A percentile compares a stretch with the other conserved stretches of the same genome.
These are phyloP conservation scores for Apostasia shenzhenica DNA, from an alignment of 106 monocot genomes.

Conservation along the genomic window DNA sequence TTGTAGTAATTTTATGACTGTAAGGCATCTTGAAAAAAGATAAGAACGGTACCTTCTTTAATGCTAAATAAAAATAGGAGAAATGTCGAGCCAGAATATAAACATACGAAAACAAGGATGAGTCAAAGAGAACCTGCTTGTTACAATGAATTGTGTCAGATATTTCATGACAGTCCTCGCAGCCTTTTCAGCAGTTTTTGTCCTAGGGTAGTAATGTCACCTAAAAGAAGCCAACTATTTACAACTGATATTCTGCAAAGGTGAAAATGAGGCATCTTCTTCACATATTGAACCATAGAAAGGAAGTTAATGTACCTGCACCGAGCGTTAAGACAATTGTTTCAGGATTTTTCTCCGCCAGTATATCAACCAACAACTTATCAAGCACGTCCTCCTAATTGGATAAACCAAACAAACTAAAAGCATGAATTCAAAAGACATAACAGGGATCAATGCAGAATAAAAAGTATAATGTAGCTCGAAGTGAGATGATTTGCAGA, in stretches of 20 bases:
- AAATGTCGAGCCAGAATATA: background rate
- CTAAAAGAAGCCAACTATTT: background rate
- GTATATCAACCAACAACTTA: constrained; percentile 11
- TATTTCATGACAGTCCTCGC: constrained; percentile 11
- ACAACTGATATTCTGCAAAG: background rate
- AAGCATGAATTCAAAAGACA: background rate
- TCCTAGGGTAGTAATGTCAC: constrained; percentile 27
- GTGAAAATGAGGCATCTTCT: background rate
- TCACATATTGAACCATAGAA: background rate
- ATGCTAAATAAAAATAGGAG: background rate
- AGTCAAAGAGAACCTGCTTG: too few relatives aligned
- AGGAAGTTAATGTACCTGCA: constrained; percentile 3
- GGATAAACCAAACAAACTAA: constrained; percentile 10
- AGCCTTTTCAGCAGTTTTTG: constrained; percentile 17
- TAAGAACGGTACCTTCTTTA: background rate
- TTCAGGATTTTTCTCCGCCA: constrained; percentile 16
- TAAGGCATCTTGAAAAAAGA: too few relatives aligned
- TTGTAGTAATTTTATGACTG: background rate
- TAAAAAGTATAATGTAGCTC: background rate
- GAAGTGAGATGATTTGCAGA: background rate
- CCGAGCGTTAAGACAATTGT: constrained; percentile 24
- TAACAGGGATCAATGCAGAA: background rate
- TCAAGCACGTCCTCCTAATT: constrained; percentile 26
- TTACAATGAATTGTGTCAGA: background rate
- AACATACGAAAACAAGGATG: background rate